A percentile compares a stretch with the other conserved stretches of the same genome.
phyloP scores from a whole-genome alignment of 331 rosid genomes.

The Acacia pycnantha region DNA sequence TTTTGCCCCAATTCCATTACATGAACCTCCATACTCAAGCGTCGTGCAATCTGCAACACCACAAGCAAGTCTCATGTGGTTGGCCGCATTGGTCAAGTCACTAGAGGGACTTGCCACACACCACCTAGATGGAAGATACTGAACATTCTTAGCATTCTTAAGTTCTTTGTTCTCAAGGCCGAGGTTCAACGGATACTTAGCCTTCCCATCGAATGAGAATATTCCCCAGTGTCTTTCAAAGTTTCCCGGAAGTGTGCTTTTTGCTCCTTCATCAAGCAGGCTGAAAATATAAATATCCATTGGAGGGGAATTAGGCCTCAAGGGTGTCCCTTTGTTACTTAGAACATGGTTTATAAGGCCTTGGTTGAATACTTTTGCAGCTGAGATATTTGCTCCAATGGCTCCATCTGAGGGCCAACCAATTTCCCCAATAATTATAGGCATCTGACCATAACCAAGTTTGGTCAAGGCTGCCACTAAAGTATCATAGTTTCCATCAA shows the following conservation, averaged over 20 bases:
- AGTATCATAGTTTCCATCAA: slow-evolving; percentile 94
- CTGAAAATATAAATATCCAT: slow-evolving; percentile 77
- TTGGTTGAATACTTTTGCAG: slow-evolving; percentile 86
- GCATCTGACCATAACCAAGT: slow-evolving; percentile 91
- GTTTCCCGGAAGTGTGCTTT: slow-evolving; percentile 82
- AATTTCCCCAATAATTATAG: slow-evolving; percentile 80
- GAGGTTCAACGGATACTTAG: slow-evolving; percentile 78
- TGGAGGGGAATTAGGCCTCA: slow-evolving; percentile 77
- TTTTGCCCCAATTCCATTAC: slow-evolving; percentile 81
- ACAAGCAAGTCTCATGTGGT: slow-evolving; percentile 80
- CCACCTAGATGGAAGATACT: slow-evolving; percentile 93
- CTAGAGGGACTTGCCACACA: slow-evolving; percentile 78
- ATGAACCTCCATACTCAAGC: slow-evolving; percentile 84
- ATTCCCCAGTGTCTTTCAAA: slow-evolving; percentile 99
- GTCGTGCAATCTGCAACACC: slow-evolving; percentile 93
- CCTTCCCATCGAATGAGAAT: slow-evolving; percentile 93
- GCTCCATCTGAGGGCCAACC: slow-evolving; percentile 99
- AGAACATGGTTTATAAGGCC: slow-evolving; percentile 76
- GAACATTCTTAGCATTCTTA: slow-evolving; percentile 73
- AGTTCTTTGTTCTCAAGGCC: slow-evolving; percentile 65
- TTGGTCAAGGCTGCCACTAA: slow-evolving; percentile 81
- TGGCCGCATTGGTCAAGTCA: slow-evolving; percentile 57
- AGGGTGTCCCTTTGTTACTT: slow-evolving; percentile 77
- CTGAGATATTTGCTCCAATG: slow-evolving; percentile 72
- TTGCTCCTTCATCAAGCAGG: slow-evolving; percentile 83